Evolutionary conservation across 805 yeast genomes (phyloP).

Genomic region (Pichia heedii): DNA sequence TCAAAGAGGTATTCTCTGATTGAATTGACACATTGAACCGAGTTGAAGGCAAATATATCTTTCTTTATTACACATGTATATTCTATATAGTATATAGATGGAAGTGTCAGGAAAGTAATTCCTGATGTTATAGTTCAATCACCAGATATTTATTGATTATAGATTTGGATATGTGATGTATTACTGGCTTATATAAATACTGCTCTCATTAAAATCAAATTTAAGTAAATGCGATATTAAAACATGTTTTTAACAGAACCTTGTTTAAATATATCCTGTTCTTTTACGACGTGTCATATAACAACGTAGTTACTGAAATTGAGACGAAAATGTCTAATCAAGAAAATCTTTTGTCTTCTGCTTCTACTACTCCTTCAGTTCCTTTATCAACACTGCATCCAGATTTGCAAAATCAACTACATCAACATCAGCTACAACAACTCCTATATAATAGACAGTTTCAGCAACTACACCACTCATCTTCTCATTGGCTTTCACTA

Average conservation of each 20-base stretch:
- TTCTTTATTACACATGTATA: no score
- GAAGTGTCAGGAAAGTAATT: no score
- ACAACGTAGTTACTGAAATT: neutral
- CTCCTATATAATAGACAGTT: constrained; percentile 34
- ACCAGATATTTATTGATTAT: no score
- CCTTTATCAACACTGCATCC: neutral
- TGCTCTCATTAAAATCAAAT: no score
- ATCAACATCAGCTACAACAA: constrained; percentile 30
- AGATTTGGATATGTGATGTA: no score
- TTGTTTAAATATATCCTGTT: no score
- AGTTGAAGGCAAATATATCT: no score
- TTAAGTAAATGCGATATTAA: no score
- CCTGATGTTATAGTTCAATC: no score
- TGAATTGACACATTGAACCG: constrained; percentile 22
- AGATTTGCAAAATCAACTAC: neutral
- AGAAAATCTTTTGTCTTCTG: neutral
- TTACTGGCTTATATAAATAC: no score
- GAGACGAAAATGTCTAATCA: neutral
- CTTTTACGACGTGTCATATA: neutral
- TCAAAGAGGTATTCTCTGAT: constrained; percentile 36
- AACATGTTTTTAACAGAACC: no score
- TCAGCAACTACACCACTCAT: constrained; percentile 30
- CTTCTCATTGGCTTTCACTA: neutral
- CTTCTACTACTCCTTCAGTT: neutral
- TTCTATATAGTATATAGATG: no score